A percentile compares a stretch with the other conserved stretches of the same genome.
Conservation (phyloP, 2,329 filamentous ascomycete genomes). For the Rasamsonia emersonii region DNA sequence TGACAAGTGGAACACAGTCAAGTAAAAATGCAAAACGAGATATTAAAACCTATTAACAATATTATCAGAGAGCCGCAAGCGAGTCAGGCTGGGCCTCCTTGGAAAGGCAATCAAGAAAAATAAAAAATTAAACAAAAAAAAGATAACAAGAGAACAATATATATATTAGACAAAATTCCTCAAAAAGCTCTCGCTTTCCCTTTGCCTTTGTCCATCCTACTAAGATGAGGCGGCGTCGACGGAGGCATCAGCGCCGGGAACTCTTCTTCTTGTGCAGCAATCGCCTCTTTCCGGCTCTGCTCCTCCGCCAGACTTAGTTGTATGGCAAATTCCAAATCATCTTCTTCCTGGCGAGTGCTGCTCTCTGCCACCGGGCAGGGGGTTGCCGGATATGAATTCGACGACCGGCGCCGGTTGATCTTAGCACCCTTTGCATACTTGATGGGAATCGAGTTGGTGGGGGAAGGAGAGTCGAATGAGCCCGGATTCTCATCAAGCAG, state of each 20-base stretch:
- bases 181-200: conserved; percentile 14
- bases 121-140: conserved; percentile 1
- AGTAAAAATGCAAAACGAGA: not conserved
- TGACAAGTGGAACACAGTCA: too few relatives aligned
- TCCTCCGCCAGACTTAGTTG: conserved; percentile 55
- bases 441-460: conserved; percentile 22
- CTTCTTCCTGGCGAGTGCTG: conserved; percentile 40
- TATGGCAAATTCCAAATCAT: conserved; percentile 54
- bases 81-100: too few relatives aligned
- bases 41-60: not conserved
- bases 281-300: conserved; percentile 34
- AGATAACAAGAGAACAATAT: not conserved
- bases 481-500: conserved; percentile 28
- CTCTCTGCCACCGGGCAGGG: conserved; percentile 19
- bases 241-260: conserved; percentile 20
- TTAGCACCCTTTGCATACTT: conserved; percentile 25
- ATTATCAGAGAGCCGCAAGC: not conserved
- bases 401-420: conserved; percentile 10
- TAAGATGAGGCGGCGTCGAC: conserved; percentile 15
- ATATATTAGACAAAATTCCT: not conserved
- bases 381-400: conserved; percentile 5
- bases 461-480: conserved; percentile 11
- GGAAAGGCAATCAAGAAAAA: too few relatives aligned
- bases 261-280: conserved; percentile 18
- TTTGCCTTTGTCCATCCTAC: conserved; percentile 27